Base-by-base conservation (phyloP, 768 basidiomycete species). In the Paxillus ammoniavirescens region DNA sequence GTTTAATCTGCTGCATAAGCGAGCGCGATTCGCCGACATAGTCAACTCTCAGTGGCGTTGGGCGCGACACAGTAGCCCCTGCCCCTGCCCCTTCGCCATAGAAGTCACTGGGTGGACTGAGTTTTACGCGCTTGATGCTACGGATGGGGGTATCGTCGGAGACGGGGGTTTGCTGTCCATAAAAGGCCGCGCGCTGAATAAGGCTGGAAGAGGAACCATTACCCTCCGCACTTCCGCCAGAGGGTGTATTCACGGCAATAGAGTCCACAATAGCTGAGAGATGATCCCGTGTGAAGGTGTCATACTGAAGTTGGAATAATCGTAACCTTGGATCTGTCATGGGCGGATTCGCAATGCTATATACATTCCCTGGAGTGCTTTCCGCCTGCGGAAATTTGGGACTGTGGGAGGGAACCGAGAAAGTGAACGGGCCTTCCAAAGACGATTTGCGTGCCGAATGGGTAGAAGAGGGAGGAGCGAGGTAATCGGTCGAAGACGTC, bases 261-360 rank as follows among this genome's bases (percentile, higher is more conserved):
- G 93, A 91, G 60, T 97, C 95, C 2, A 96, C 93, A 72, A 98
- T 82, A 0, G 91, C 93, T 2, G 92, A 93, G 41, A 98, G 82
- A 65, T 97, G 93, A 18, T 96, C 91, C 42, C 93, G 83, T 1
- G 96, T 99, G 65, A 91, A 95, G 0, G 96, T 98, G 69, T 99
- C 96, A 65, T 98, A 98, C 59, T 93, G 86, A 48, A 94, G 90
- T 64, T 93, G 89, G 72, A 98, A 98, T 36, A 98, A 78, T 12
- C 87, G 85, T 10, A 93, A 80, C 28, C 86, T 84, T 2, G 90
- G 84, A 64, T 92, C 90, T 26, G 85, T 87, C 26, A 65, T 60
- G 18, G 78, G 77, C 26, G 64, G 62, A 48, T 65, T 71, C 30
- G 53, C 58, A 36, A 38, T 46, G 50, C 54, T 60, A 53, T 60